Base-by-base conservation (phyloP, 1,139 yeast species). In the Blastobotrys illinoisensis region DNA sequence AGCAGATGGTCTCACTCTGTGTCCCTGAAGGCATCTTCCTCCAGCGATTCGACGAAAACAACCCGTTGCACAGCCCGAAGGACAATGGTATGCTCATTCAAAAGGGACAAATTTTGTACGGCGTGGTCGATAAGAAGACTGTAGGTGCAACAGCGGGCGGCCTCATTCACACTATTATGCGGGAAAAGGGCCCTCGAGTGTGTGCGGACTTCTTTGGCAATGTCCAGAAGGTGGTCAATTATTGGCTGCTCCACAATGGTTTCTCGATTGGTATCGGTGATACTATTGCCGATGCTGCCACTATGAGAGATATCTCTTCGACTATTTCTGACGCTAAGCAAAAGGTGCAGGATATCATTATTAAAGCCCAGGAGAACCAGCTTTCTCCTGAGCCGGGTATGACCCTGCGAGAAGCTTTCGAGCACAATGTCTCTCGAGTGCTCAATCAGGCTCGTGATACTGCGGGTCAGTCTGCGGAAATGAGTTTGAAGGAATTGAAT, bases 191-290 rank as follows among this genome's bases (percentile, higher is more conserved):
- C 7, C 91, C 98, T 18, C 79, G 82, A 60, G 82, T 85, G 6
- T 89, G 97, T 78, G 95, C 97, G 13, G 87, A 84, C 66, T 80
- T 95, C 67, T 91, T 95, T 69, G 90, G 97, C 71, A 87, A 89
- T 60, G 82, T 93, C 59, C 99, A 95, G 73, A 91, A 90, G 70
- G 96, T 93, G 58, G 97, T 90, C 49, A 95, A 95, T 72, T 95
- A 81, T 71, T 95, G 99, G 99, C 79, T 95, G 60, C 78, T 95
- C 56, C 99, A 95, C 70, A 88, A 88, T 67, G 98, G 99, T 56
- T 95, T 95, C 75, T 90, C 98, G 16, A 95, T 95, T 66, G 99
- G 99, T 81, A 93, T 95, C 74, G 99, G 99, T 79, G 99, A 95
- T 74, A 95, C 99, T 3, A 93, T 95, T 76, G 99, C 99, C 50